Percentiles rank a stretch among this genome's conserved stretches.
Evolutionary conservation across 148 eudicot species (phyloP).

Genomic region (Beta vulgaris): DNA sequence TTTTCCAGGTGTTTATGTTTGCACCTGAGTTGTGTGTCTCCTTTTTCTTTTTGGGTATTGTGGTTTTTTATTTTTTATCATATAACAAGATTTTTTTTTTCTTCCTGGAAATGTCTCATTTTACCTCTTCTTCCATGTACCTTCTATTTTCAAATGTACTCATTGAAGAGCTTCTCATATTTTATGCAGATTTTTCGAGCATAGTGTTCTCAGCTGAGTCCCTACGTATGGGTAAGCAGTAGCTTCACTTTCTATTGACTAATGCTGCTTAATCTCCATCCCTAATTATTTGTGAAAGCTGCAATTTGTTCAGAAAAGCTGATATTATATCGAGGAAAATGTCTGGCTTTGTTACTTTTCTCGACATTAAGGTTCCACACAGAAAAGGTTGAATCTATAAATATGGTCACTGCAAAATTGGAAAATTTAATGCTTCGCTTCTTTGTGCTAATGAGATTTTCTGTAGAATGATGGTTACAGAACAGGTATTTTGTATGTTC

Average conservation of each 20-base stretch:
- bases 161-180: not conserved
- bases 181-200: constrained; percentile 69
- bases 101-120: constrained; percentile 25
- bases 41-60: not conserved
- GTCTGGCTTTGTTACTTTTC: not conserved
- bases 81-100: not conserved
- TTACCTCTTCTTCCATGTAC: not conserved
- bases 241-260: not conserved
- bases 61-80: not conserved
- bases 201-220: constrained; percentile 93
- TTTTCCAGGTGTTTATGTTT: not conserved
- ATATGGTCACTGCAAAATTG: not conserved
- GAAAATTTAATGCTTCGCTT: not conserved
- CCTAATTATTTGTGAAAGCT: not conserved
- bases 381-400: not conserved
- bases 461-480: not conserved
- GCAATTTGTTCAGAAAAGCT: not conserved
- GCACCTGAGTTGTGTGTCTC: not conserved
- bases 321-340: not conserved
- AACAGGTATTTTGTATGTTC: not conserved
- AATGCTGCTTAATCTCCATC: not conserved
- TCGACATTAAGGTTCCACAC: not conserved
- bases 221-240: constrained; percentile 83
- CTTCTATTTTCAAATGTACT: not conserved
- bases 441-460: not conserved